Percentiles rank a stretch among this genome's conserved stretches.
These are phyloP conservation scores for Rhodotorula paludigena DNA, from an alignment of 768 basidiomycete genomes.

Conservation along the genomic window DNA sequence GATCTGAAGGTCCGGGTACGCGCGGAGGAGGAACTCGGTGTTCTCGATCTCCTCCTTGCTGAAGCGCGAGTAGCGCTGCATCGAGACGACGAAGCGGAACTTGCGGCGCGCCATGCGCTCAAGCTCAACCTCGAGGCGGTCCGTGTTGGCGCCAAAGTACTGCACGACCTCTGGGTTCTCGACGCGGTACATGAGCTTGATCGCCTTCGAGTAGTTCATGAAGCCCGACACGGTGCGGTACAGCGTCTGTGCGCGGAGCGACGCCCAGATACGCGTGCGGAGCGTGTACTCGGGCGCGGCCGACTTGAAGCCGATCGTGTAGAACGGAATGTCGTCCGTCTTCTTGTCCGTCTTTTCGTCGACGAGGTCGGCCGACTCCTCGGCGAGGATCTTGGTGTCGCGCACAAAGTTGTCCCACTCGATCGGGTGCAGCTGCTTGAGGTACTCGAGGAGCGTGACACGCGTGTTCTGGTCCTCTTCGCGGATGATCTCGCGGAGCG, in stretches of 20 bases:
- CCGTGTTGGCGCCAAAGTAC: slow-evolving; percentile 93
- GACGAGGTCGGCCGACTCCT: slow-evolving; percentile 67
- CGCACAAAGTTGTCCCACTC: slow-evolving; percentile 99
- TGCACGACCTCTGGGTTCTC: slow-evolving; percentile 99
- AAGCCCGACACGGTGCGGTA: slow-evolving; percentile 98
- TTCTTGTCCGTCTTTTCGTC: slow-evolving; percentile 62
- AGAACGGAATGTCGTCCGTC: slow-evolving; percentile 90
- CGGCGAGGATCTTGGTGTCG: slow-evolving; percentile 97
- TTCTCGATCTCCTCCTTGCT: slow-evolving; percentile 99
- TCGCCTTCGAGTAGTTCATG: slow-evolving; percentile 99
- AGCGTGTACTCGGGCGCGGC: slow-evolving; percentile 97
- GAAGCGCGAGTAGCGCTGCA: slow-evolving; percentile 99
- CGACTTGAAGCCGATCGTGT: slow-evolving; percentile 98
- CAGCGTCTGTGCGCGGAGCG: slow-evolving; percentile 93
- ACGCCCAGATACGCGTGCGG: slow-evolving; percentile 98
- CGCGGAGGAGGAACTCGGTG: slow-evolving; percentile 92
- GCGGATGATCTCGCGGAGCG: slow-evolving; percentile 94
- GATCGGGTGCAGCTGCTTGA: slow-evolving; percentile 94
- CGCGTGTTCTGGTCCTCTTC: slow-evolving; percentile 97
- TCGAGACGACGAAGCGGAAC: slow-evolving; percentile 98
- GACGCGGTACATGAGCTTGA: slow-evolving; percentile 97
- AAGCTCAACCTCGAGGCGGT: slow-evolving; percentile 89
- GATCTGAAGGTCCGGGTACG: slow-evolving; percentile 97
- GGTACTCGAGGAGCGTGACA: slow-evolving; percentile 92
- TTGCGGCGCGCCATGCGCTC: slow-evolving; percentile 97